These are phyloP conservation scores for Galerina sulciceps DNA, from an alignment of 768 basidiomycete species.

Conservation along the genomic window DNA sequence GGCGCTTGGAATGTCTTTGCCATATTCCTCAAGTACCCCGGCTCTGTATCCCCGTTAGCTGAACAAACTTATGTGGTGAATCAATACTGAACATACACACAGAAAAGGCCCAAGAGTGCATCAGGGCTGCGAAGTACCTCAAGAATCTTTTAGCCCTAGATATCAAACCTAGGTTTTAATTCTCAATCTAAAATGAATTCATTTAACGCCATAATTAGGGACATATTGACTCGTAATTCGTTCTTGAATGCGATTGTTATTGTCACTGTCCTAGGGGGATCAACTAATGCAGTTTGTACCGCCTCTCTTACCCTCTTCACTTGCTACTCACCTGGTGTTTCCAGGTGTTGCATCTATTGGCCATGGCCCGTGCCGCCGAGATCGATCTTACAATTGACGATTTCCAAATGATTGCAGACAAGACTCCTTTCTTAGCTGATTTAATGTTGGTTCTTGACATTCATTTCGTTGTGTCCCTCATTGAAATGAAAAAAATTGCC, in stretches of 20 bases:
- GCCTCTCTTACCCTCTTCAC: neutral
- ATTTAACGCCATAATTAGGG: slow-evolving; percentile 26
- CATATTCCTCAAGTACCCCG: slow-evolving; percentile 81
- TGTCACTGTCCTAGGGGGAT: slow-evolving; percentile 81
- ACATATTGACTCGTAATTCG: slow-evolving; percentile 49
- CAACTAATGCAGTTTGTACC: slow-evolving; percentile 77
- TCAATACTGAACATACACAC: neutral
- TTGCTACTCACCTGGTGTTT: neutral
- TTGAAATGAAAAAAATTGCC: neutral
- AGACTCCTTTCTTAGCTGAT: slow-evolving; percentile 85
- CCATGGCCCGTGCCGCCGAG: slow-evolving; percentile 84
- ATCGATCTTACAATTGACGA: slow-evolving; percentile 78
- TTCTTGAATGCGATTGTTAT: slow-evolving; percentile 87
- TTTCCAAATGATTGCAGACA: slow-evolving; percentile 81
- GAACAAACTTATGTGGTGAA: neutral
- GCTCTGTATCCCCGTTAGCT: slow-evolving; percentile 68
- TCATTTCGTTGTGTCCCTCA: neutral
- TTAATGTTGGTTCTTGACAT: slow-evolving; percentile 43
- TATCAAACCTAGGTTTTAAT: slow-evolving; percentile 72
- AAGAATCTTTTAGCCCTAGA: slow-evolving; percentile 76
- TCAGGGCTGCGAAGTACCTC: slow-evolving; percentile 77
- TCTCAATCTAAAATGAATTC: too few species aligned
- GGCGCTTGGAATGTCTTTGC: slow-evolving; percentile 84
- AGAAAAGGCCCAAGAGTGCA: slow-evolving; percentile 86
- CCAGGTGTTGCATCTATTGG: slow-evolving; percentile 82